Conservation (phyloP, 2,329 filamentous ascomycete species). For the Ilyonectria mors-panacis region DNA sequence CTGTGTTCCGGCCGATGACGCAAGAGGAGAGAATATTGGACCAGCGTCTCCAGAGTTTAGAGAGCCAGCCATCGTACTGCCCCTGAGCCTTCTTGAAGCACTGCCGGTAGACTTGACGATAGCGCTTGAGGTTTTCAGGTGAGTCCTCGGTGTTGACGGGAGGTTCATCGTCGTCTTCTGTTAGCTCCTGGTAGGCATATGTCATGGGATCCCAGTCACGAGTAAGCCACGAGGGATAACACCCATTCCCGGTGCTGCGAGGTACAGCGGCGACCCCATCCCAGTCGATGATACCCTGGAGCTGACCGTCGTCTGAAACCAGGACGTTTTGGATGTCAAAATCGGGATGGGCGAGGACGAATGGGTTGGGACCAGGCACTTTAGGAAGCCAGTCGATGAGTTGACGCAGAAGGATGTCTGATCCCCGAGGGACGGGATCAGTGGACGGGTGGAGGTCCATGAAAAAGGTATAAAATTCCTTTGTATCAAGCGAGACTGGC, state of each 20-base stretch:
- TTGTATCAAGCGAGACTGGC: not conserved
- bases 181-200: slow-evolving; percentile 25
- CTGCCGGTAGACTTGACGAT: slow-evolving; percentile 5
- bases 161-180: not conserved
- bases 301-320: slow-evolving; percentile 46
- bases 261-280: slow-evolving; percentile 45
- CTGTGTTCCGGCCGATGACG: too few relatives aligned
- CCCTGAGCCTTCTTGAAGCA: not conserved
- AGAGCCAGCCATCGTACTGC: not conserved
- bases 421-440: not conserved
- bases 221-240: slow-evolving; percentile 36
- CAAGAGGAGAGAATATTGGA: not conserved
- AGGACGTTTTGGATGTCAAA: slow-evolving; percentile 51
- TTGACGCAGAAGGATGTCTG: not conserved
- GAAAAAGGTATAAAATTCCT: not conserved
- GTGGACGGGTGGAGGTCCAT: slow-evolving; percentile 4
- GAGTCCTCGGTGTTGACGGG: slow-evolving; percentile 18
- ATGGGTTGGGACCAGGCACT: slow-evolving; percentile 2
- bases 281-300: slow-evolving; percentile 51
- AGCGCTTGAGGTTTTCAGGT: slow-evolving; percentile 20
- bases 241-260: slow-evolving; percentile 41
- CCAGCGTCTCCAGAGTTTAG: not conserved
- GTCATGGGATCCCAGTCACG: slow-evolving; percentile 38
- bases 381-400: slow-evolving; percentile 19
- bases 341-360: slow-evolving; percentile 49